Conservation (phyloP, 2,329 filamentous ascomycete species). For the Aspergillus sojae region DNA sequence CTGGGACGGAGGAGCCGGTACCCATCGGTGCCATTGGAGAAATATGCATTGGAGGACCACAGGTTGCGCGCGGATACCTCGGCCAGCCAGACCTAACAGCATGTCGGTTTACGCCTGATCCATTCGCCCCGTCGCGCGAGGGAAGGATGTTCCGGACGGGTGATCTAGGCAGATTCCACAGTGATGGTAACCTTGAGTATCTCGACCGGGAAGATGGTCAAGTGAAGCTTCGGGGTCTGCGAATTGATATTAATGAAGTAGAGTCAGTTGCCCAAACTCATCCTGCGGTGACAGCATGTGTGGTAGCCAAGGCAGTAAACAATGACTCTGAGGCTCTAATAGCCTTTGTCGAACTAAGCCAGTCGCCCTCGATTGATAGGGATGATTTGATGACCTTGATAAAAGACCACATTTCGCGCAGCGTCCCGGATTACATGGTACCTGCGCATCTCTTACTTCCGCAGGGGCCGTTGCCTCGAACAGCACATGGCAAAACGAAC, state of each 20-base stretch:
- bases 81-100: background rate
- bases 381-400: background rate
- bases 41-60: slow-evolving; percentile 1
- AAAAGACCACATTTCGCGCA: background rate
- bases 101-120: background rate
- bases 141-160: slow-evolving; percentile 9
- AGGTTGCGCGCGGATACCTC: slow-evolving; percentile 7
- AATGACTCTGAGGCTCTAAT: background rate
- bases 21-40: background rate
- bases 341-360: background rate
- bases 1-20: background rate
- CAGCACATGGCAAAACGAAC: slow-evolving; percentile 2
- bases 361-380: background rate
- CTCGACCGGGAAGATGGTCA: slow-evolving; percentile 8
- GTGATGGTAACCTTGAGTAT: slow-evolving; percentile 6
- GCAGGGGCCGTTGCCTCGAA: slow-evolving; percentile 1
- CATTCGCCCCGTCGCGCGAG: background rate
- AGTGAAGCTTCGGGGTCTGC: slow-evolving; percentile 11
- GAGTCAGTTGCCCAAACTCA: slow-evolving; percentile 1
- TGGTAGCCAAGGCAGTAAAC: background rate
- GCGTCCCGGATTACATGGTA: slow-evolving; percentile 6
- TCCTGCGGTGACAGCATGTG: background rate
- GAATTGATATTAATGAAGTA: slow-evolving; percentile 7
- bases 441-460: background rate
- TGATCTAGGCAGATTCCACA: slow-evolving; percentile 1